Base-by-base conservation (phyloP, 192 early-diverging fungal species). In the Backusella tarrabulga region DNA sequence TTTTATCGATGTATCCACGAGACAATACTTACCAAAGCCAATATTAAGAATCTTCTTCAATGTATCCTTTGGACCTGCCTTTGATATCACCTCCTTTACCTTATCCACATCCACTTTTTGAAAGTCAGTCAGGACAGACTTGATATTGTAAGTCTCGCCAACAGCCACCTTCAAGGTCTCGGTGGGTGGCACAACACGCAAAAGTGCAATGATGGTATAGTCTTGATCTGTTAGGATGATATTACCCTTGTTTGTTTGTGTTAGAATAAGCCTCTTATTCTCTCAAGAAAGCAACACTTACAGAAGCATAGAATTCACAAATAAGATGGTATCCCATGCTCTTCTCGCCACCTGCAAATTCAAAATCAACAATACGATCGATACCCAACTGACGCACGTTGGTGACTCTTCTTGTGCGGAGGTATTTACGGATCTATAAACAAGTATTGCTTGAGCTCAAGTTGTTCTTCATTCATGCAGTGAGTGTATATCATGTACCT, bases 311-410 rank as follows among this genome's bases (percentile, higher is more conserved):
- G 77, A 93, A 93, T 83, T 95, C 94, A 66, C 88, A 86, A 73
- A 95, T 87, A 21, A 95, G 83, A 71, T 95, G 92, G 75, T 91
- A 94, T 32, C 83, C 83, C 34, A 71, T 29, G 32, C 52, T 74
- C 0, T 89, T 88, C 56, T 85, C 85, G 8, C 85, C 83, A 60
- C 92, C 92, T 9, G 89, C 97, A 91, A 99, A 99, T 74, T 94
- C 89, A 85, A 99, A 91, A 83, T 99, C 95, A 14, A 99, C 88
- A 70, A 96, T 91, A 17, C 98, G 90, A 86, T 99, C 98, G 72
- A 90, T 84, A 70, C 97, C 97, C 12, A 98, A 70, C 83, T 99
- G 97, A 19, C 88, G 83, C 0, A 99, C 86, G 38, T 80, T 86
- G 0, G 92, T 94, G 11, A 99, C 82, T 35, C 95, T 84, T 17